Evolutionary conservation across 371 early-diverging fungal genomes (phyloP), one percentile per base, ranked within the genome.

Genomic region (Mucor racemosus): DNA sequence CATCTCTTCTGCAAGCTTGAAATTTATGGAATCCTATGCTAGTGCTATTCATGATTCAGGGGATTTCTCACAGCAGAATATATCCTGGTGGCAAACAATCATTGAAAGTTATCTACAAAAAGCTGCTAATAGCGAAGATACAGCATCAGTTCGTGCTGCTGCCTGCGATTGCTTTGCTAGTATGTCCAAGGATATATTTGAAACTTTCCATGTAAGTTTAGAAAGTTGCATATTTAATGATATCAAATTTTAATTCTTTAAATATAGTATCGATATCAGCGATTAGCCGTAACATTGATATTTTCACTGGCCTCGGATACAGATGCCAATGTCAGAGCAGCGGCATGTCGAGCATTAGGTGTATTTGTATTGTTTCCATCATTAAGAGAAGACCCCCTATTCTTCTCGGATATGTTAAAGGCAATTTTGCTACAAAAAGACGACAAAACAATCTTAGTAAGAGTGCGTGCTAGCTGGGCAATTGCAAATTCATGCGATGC

Each of bases 391-490:
- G 87, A 90, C 67, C 69, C 80, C 13, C 50, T 80, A 44, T 88
- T 89, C 68, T 72, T 88, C 7, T 74, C 81, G 5, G 87, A 88
- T 63, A 81, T 88, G 74, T 78, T 84, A 4, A 65, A 77, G 5
- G 74, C 76, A 7, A 62, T 89, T 17, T 67, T 86, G 7, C 63
- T 72, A 9, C 76, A 84, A 58, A 78, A 80, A 54, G 64, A 72
- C 0, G 90, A 92, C 56, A 65, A 75, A 33, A 78, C 78, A 15
- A 60, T 91, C 35, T 55, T 82, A 13, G 91, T 92, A 3, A 78
- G 90, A 40, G 80, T 91, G 1, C 76, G 92, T 35, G 90, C 87
- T 0, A 90, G 89, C 67, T 94, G 94, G 94, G 90, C 92, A 0
- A 76, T 91, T 17, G 94, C 87, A 10, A 92, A 92, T 73, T 58